Conservation (phyloP, 345 rosid species). For the Draba incana region DNA sequence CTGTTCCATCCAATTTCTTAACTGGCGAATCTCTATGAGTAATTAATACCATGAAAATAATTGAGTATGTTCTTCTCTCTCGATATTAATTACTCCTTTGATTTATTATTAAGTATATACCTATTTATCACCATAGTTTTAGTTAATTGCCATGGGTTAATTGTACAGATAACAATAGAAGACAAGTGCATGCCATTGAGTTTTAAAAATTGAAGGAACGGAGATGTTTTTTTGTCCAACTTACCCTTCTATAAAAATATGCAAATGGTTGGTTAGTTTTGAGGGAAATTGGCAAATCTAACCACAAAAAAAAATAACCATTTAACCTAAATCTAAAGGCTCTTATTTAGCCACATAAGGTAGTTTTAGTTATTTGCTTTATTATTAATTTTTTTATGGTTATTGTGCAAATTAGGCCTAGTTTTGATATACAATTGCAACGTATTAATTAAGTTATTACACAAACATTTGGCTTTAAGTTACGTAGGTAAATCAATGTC, state of each 20-base stretch:
- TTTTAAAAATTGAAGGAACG: neutral
- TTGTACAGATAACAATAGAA: neutral
- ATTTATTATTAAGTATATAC: neutral
- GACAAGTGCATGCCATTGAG: neutral
- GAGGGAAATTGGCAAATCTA: too few species aligned
- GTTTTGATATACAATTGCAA: too few species aligned
- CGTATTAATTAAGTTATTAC: neutral
- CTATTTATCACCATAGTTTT: neutral
- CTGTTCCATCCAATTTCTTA: conserved; percentile 23
- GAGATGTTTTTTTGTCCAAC: neutral
- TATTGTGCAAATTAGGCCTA: too few species aligned
- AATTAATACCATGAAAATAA: too few species aligned
- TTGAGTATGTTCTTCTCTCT: neutral
- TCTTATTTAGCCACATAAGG: too few species aligned
- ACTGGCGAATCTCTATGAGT: conserved; percentile 7
- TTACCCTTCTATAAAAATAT: neutral
- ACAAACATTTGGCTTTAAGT: too few species aligned
- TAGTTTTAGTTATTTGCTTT: too few species aligned
- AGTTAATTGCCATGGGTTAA: neutral
- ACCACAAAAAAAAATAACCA: too few species aligned
- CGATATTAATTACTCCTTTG: neutral
- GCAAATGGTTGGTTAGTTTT: neutral
- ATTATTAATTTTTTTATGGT: too few species aligned
- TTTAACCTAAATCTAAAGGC: too few species aligned
- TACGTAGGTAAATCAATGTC: too few species aligned